Evolutionary conservation across 768 basidiomycete species (phyloP).

Genomic region (Imleria badia): DNA sequence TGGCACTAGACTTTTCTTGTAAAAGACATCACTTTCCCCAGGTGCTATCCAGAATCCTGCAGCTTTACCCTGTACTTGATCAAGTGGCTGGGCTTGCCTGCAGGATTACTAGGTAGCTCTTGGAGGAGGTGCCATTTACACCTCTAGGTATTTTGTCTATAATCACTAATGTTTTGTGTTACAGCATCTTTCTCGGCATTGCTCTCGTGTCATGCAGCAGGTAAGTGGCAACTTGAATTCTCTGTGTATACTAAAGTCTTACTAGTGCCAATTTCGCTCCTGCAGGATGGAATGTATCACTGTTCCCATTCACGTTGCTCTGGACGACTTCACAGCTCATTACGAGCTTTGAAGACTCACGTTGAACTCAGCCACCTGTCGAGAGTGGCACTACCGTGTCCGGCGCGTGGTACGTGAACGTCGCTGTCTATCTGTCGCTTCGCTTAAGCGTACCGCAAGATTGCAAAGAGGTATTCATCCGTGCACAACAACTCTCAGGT

Average conservation of each 20-base stretch:
- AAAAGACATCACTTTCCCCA: background rate
- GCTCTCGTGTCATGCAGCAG: slow-evolving; percentile 15
- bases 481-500: slow-evolving; percentile 22
- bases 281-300: slow-evolving; percentile 27
- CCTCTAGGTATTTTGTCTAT: background rate
- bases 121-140: slow-evolving; percentile 7
- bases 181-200: slow-evolving; percentile 30
- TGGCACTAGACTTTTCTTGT: slow-evolving; percentile 4
- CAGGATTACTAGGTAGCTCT: slow-evolving; percentile 22
- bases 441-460: slow-evolving; percentile 17
- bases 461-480: slow-evolving; percentile 26
- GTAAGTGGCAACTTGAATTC: slow-evolving; percentile 1
- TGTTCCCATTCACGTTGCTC: slow-evolving; percentile 29
- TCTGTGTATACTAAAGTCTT: background rate
- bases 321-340: slow-evolving; percentile 25
- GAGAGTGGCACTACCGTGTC: slow-evolving; percentile 27
- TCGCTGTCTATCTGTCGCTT: background rate
- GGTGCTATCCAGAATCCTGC: slow-evolving; percentile 10
- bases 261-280: background rate
- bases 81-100: slow-evolving; percentile 12
- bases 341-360: slow-evolving; percentile 20
- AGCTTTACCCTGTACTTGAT: slow-evolving; percentile 11
- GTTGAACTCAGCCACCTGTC: slow-evolving; percentile 34
- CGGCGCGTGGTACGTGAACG: slow-evolving; percentile 21
- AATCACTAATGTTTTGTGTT: slow-evolving; percentile 16